A percentile compares a stretch with the other conserved stretches of the same genome.
phyloP scores from a whole-genome alignment of 306 rosid genomes.

The Rubus idaeus region DNA sequence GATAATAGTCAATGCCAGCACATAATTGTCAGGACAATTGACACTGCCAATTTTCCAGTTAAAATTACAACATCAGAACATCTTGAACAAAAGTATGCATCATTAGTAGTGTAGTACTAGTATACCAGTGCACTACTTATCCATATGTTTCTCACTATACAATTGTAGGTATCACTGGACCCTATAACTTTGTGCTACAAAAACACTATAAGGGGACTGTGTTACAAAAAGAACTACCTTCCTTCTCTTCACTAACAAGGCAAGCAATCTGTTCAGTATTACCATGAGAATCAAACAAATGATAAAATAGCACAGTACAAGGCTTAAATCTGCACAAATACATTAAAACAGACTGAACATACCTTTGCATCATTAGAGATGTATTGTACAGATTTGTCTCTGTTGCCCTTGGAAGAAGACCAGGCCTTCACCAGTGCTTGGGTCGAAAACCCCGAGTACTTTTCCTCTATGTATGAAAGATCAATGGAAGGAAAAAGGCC shows the following conservation, averaged over 20 bases:
- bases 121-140: not conserved
- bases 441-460: slow-evolving; percentile 60
- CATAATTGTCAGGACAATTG: slow-evolving; percentile 21
- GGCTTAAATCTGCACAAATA: slow-evolving; percentile 8
- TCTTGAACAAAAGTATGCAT: not conserved
- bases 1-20: slow-evolving; percentile 23
- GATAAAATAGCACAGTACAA: not conserved
- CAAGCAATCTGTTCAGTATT: slow-evolving; percentile 6
- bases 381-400: slow-evolving; percentile 18
- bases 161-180: not conserved
- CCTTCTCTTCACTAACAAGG: not conserved
- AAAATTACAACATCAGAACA: not conserved
- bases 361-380: slow-evolving; percentile 49
- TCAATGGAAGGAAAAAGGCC: slow-evolving; percentile 71
- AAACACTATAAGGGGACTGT: not conserved
- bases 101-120: not conserved
- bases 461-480: slow-evolving; percentile 62
- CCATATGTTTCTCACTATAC: not conserved
- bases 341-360: slow-evolving; percentile 1
- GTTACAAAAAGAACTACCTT: not conserved
- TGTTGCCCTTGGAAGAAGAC: slow-evolving; percentile 58
- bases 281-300: not conserved
- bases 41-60: not conserved
- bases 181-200: not conserved
- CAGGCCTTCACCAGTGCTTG: slow-evolving; percentile 53